Evolutionary conservation across 306 rosid species (phyloP), one percentile per base, ranked within the genome.

Genomic region (Lathyrus sativus): DNA sequence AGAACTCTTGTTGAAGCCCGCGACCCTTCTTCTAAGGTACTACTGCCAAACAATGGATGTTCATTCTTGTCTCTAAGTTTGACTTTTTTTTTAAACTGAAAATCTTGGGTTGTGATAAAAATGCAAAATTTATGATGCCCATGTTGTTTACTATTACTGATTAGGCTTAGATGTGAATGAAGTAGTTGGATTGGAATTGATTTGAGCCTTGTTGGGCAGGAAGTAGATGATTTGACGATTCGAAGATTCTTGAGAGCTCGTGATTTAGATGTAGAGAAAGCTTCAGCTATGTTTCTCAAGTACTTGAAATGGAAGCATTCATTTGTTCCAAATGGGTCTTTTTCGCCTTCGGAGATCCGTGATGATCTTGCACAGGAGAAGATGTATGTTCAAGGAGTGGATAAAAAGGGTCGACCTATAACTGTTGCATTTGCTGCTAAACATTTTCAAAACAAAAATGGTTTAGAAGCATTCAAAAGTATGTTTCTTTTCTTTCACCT

Each of bases 191-290:
- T 63, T 43, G 46, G 28, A 46, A 55, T 55, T 44, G 69, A 62
- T 41, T 48, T 72, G 44, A 58, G 56, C 5, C 2, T 48, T 53
- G 54, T 17, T 76, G 61, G 24, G 73, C 78, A 87, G 92, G 92
- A 49, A 61, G 83, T 65, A 28, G 88, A 87, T 78, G 89, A 85
- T 65, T 68, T 71, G 68, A 85, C 61, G 64, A 67, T 87, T 4
- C 80, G 92, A 73, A 85, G 89, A 57, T 78, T 87, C 62, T 71
- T 87, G 75, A 78, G 77, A 1, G 92, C 92, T 68, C 89, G 89
- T 31, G 73, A 68, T 56, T 79, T 82, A 11, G 76, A 87, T 29
- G 73, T 85, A 33, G 84, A 80, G 15, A 80, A 80, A 26, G 88
- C 77, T 71, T 80, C 89, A 1, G 65, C 82, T 2, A 74, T 85